These are phyloP conservation scores for Candida vaughaniae DNA, from an alignment of 805 yeast species.

Conservation along the genomic window DNA sequence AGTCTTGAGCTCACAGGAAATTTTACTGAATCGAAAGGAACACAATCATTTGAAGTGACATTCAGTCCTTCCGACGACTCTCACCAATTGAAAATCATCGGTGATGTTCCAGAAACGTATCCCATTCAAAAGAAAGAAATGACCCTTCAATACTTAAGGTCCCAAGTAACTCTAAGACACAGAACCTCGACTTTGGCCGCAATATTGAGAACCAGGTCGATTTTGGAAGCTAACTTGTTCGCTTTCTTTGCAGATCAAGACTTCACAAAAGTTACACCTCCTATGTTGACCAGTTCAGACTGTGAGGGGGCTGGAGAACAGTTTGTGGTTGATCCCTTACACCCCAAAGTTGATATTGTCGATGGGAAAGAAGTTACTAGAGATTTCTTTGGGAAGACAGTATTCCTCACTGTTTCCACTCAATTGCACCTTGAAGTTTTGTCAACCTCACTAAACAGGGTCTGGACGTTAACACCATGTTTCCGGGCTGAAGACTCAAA, in stretches of 20 bases:
- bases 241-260: constrained; percentile 52
- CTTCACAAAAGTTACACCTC: constrained; percentile 79
- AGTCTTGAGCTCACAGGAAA: constrained; percentile 32
- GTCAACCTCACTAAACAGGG: constrained; percentile 71
- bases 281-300: constrained; percentile 82
- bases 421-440: constrained; percentile 87
- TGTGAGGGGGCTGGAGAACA: constrained; percentile 98
- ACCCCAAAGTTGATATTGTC: constrained; percentile 9
- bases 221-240: constrained; percentile 52
- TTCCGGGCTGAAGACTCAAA: constrained; percentile 92
- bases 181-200: constrained; percentile 65
- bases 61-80: constrained; percentile 25
- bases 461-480: constrained; percentile 88
- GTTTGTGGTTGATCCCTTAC: constrained; percentile 51
- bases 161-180: constrained; percentile 76
- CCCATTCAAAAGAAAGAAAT: constrained; percentile 85
- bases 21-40: constrained; percentile 32
- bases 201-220: constrained; percentile 70
- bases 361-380: constrained; percentile 17
- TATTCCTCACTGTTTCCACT: constrained; percentile 84
- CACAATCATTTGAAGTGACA: constrained; percentile 32
- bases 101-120: constrained; percentile 60
- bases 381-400: constrained; percentile 61
- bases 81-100: constrained; percentile 47
- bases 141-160: constrained; percentile 62